Percentiles rank a stretch among this genome's conserved stretches.
Conservation (phyloP, 2,329 filamentous ascomycete genomes). For the Tolypocladium ophioglossoides region DNA sequence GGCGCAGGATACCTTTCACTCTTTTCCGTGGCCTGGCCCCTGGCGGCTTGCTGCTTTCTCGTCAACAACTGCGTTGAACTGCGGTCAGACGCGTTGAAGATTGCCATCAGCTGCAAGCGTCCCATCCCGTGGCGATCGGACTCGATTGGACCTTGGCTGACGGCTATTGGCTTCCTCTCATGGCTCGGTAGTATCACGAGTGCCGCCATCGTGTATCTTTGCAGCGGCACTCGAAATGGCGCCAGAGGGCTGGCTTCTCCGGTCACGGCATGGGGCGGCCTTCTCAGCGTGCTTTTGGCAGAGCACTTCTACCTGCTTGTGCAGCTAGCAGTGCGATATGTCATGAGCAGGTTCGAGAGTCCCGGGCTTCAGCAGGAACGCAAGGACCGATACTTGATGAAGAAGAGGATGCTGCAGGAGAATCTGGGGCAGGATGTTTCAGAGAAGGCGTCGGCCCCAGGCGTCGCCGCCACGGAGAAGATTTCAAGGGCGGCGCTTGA, state of each 20-base stretch:
- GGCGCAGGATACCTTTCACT: slow-evolving; percentile 69
- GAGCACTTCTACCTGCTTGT: slow-evolving; percentile 85
- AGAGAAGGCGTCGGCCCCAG: slow-evolving; percentile 35
- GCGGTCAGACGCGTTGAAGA: slow-evolving; percentile 88
- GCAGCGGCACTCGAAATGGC: slow-evolving; percentile 58
- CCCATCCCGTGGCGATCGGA: slow-evolving; percentile 85
- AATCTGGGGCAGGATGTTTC: slow-evolving; percentile 49
- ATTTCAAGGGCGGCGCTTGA: slow-evolving; percentile 57
- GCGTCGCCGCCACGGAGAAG: slow-evolving; percentile 42
- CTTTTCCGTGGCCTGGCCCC: slow-evolving; percentile 89
- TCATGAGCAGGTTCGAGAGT: slow-evolving; percentile 72
- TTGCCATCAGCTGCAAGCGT: slow-evolving; percentile 78
- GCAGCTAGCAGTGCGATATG: slow-evolving; percentile 60
- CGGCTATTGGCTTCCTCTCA: slow-evolving; percentile 76
- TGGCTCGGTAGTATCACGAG: slow-evolving; percentile 89
- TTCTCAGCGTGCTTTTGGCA: slow-evolving; percentile 72
- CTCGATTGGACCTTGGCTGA: slow-evolving; percentile 88
- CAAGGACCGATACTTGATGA: slow-evolving; percentile 67
- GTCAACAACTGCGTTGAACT: slow-evolving; percentile 96
- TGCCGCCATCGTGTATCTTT: slow-evolving; percentile 81
- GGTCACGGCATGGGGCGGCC: slow-evolving; percentile 69
- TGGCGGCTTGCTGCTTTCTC: slow-evolving; percentile 82
- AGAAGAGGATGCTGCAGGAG: slow-evolving; percentile 70
- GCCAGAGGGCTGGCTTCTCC: slow-evolving; percentile 55
- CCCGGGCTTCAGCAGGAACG: slow-evolving; percentile 79